Base-by-base conservation (phyloP, 1,284 basidiomycete genomes). In the Ceratorhiza oryzae-sativae region DNA sequence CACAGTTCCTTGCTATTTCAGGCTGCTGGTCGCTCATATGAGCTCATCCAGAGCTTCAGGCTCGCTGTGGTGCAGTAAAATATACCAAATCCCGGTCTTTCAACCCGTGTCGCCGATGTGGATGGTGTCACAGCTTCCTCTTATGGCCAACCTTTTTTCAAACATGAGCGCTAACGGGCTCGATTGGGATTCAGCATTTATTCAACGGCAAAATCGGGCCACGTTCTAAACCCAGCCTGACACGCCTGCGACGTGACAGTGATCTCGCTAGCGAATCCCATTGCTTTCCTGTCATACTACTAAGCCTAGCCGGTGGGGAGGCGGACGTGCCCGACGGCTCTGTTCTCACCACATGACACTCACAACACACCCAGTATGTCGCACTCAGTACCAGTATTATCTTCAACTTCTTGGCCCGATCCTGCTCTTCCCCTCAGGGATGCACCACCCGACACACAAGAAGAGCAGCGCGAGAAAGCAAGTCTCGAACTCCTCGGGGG, bases 31-130 rank as follows among this genome's bases (percentile, higher is more conserved):
- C 30, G 39, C 65, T 58, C 65, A 68, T n/a, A 30, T 68, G 65
- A 68, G 53, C 65, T 58, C 65, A 56, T 41, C n/a, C 49, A 55
- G 62, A 53, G 62, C 30, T 41, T 67, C 62, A 41, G 49, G 34
- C 62, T 55, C 62, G 34, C 36, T 41, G 49, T 39, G 12, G 20
- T 56, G 25, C 36, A 32, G 20, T 1, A 42, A 34, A 45, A 68
- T 48, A 32, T 56, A 12, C 18, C 20, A 63, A 30, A 61, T 41
- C 42, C 51, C 48, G 32, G 62, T 32, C 55, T 55, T 23, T 68
- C 58, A 39, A 45, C 65, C 32, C 10, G 6, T 10, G 36, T n/a
- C 25, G 36, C 36, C 34, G 30, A n/a, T 39, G 48, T 36, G 15
- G 39, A n/a, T 58, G 36, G 65, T 68, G 65, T 68, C 34, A 68